These are phyloP conservation scores for Salvia splendens DNA, from an alignment of 257 asterid genomes.

Conservation along the genomic window DNA sequence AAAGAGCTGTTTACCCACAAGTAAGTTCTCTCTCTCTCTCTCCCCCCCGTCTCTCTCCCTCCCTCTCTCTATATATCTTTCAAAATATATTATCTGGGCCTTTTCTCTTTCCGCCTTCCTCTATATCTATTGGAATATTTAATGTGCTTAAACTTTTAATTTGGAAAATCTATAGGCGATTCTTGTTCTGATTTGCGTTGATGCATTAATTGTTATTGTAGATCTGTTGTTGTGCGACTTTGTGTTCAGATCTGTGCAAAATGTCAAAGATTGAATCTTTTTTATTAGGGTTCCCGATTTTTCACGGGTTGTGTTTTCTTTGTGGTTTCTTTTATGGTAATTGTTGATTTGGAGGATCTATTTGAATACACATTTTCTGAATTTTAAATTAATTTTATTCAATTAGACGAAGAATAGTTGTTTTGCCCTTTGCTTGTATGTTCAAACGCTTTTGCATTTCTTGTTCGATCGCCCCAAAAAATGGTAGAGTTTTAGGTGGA, in stretches of 20 bases:
- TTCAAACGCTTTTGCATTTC: background rate
- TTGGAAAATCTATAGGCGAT: constrained; percentile 22
- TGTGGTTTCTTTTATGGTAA: background rate
- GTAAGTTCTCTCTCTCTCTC: constrained; percentile 67
- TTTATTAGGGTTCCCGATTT: constrained; percentile 21
- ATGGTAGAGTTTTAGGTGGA: constrained; percentile 17
- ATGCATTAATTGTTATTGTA: constrained; percentile 31
- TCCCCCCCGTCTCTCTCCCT: constrained; percentile 25
- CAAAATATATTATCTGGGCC: constrained; percentile 37
- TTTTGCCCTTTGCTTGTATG: background rate
- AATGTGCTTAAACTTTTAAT: constrained; percentile 19
- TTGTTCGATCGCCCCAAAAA: background rate
- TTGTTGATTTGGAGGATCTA: constrained; percentile 34
- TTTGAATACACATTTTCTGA: constrained; percentile 15
- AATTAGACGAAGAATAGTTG: background rate
- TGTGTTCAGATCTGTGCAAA: constrained; percentile 54
- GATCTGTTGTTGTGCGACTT: constrained; percentile 40
- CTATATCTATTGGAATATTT: constrained; percentile 22
- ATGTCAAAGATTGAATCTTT: constrained; percentile 41
- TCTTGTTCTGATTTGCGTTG: constrained; percentile 26
- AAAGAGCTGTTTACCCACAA: constrained; percentile 84
- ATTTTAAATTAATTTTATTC: constrained; percentile 19
- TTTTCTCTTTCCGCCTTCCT: constrained; percentile 40
- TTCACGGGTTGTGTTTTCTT: background rate
- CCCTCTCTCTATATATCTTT: constrained; percentile 34